Base-by-base conservation (phyloP, 345 rosid genomes). In the Durio zibethinus region DNA sequence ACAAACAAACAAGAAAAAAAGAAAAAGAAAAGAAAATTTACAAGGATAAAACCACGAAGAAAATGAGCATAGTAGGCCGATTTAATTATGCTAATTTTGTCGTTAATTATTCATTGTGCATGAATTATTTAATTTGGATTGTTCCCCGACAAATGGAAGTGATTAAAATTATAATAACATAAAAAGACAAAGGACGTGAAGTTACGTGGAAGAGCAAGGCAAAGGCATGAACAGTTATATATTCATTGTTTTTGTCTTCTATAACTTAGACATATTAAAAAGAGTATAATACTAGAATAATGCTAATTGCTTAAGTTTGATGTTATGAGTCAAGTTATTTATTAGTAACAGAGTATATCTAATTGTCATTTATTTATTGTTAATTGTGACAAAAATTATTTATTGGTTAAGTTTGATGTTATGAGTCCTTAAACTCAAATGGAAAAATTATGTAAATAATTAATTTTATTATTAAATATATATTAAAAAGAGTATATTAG, bases 61-160 rank as follows among this genome's bases (percentile, higher is more conserved):
- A 42, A 5, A 21, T 11, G 20, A 42, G 4, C 33, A 61, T 20
- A 27, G 6, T 25, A 27, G 59, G 27, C 14, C n/a, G 54, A 57
- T 27, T 61, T 59, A 74, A 74, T 57, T 36, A 57, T 57, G 67
- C 36, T 60, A 57, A 74, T 23, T 31, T 48, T 47, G 77, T 76
- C 56, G 59, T 48, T 73, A 35, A 73, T 50, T 50, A 76, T 76
- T 67, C 4, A 48, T 35, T 63, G 78, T 50, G 21, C n/a, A n/a
- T 50, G 72, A 50, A 76, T 76, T 64, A 50, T 76, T 63, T 63
- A 48, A 50, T 15, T 76, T 65, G 73, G 50, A 61, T 33, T 50
- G 50, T 65, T 64, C 25, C 74, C 73, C 78, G 25, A 76, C 78
- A 76, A 52, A 31, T 31, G 2, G 50, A 48, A 48, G 78, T 64